These are phyloP conservation scores for Diospyros kaki DNA, from an alignment of 148 eudicot species.

Conservation along the genomic window DNA sequence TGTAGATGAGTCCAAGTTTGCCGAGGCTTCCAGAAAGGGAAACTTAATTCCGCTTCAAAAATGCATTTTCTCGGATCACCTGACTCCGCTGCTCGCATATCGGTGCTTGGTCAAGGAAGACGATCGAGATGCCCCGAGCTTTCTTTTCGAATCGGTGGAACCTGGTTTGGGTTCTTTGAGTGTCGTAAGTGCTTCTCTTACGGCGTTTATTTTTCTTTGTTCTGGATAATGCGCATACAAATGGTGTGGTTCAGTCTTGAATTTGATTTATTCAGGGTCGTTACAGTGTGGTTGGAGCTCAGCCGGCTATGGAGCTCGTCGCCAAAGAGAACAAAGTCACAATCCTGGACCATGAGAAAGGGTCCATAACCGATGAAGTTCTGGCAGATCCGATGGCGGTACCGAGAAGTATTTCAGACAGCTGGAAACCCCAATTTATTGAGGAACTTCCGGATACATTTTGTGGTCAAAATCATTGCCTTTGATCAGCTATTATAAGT, in stretches of 20 bases:
- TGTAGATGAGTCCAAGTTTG: conserved; percentile 36
- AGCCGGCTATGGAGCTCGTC: conserved; percentile 73
- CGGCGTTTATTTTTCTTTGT: not conserved
- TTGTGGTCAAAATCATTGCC: conserved; percentile 49
- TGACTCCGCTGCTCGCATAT: conserved; percentile 82
- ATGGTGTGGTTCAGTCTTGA: not conserved
- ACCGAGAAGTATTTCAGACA: conserved; percentile 57
- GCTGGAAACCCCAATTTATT: conserved; percentile 56
- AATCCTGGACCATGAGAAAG: conserved; percentile 58
- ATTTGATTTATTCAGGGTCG: conserved; percentile 51
- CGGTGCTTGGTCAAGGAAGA: conserved; percentile 69
- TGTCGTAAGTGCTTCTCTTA: conserved; percentile 38
- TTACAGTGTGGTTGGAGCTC: conserved; percentile 77
- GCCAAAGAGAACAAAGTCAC: conserved; percentile 66
- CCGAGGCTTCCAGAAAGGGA: conserved; percentile 47
- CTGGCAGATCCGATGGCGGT: conserved; percentile 74
- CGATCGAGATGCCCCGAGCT: conserved; percentile 69
- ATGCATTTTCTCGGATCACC: conserved; percentile 64
- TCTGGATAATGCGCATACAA: not conserved
- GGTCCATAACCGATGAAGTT: conserved; percentile 41
- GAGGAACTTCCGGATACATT: conserved; percentile 78
- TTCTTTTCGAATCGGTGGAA: conserved; percentile 64
- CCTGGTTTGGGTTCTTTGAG: conserved; percentile 42
- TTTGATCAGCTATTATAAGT: too few relatives aligned
- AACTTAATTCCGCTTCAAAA: conserved; percentile 56